Conservation (phyloP, 2,329 filamentous ascomycete genomes). For the Colletotrichum plurivorum region DNA sequence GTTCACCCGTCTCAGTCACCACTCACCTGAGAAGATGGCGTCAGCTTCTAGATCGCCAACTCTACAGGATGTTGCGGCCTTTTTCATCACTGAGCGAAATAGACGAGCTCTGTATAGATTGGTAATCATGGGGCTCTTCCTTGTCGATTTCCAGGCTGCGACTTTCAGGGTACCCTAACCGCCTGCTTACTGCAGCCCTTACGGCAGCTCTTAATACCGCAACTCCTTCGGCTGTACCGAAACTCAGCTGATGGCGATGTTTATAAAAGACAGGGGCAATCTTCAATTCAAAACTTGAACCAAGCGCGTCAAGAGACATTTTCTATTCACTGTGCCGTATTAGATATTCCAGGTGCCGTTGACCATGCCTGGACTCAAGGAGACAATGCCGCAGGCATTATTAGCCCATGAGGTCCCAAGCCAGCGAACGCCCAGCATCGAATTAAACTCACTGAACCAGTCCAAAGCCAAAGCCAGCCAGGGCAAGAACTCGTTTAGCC, state of each 20-base stretch:
- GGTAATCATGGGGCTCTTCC: neutral
- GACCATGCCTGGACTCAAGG: slow-evolving; percentile 6
- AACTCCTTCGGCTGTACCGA: neutral
- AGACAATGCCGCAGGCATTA: slow-evolving; percentile 12
- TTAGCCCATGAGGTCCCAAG: neutral
- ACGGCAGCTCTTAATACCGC: too few species aligned
- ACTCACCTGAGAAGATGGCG: slow-evolving; percentile 7
- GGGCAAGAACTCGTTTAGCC: neutral
- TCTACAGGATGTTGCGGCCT: neutral
- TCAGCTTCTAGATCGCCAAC: neutral
- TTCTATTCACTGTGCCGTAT: too few species aligned
- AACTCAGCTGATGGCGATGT: too few species aligned
- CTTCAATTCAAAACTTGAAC: too few species aligned
- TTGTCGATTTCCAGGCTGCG: neutral
- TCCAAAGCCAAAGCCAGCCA: slow-evolving; percentile 1
- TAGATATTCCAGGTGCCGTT: neutral
- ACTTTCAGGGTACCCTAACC: neutral
- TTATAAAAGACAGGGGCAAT: too few species aligned
- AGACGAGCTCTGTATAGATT: neutral
- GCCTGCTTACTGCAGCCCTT: neutral
- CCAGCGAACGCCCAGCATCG: slow-evolving; percentile 5
- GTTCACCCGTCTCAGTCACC: slow-evolving; percentile 3
- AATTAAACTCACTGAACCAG: slow-evolving; percentile 10
- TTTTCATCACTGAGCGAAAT: neutral
- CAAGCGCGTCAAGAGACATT: too few species aligned